Evolutionary conservation across 176 grass and related monocot species (phyloP).

Genomic region (Lolium rigidum): DNA sequence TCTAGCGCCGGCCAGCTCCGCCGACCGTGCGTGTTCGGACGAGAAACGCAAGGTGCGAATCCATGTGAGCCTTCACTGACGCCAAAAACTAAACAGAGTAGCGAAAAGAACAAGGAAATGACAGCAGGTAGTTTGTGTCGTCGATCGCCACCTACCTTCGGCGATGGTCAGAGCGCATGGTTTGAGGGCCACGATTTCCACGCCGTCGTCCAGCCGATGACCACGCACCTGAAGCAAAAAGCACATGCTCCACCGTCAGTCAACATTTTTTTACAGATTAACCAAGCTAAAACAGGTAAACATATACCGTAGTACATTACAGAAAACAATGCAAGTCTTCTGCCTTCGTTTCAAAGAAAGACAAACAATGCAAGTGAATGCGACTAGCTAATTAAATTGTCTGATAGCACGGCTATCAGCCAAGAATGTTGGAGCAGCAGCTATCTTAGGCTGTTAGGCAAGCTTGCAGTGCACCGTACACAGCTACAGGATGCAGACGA

Average conservation of each 20-base stretch:
- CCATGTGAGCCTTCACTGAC: not conserved
- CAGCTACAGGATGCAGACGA: not conserved
- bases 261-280: not conserved
- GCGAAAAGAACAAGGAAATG: not conserved
- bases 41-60: not conserved
- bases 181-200: conserved; percentile 79
- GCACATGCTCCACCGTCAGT: not conserved
- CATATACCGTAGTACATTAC: not conserved
- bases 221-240: conserved; percentile 58
- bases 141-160: conserved; percentile 78
- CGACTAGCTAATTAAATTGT: not conserved
- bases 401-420: not conserved
- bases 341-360: no score
- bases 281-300: not conserved
- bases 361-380: not conserved
- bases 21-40: not conserved
- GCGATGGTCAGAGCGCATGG: conserved; percentile 69
- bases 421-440: not conserved
- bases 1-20: not conserved
- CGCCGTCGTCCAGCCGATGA: conserved; percentile 68
- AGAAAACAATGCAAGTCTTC: not conserved
- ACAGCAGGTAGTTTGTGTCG: not conserved
- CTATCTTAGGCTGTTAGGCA: not conserved
- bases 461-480: not conserved
- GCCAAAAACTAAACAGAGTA: not conserved